Evolutionary conservation across 31 red algal species (phyloP), one percentile per base, ranked within the genome.

Genomic region (Asparagopsis taxiformis): DNA sequence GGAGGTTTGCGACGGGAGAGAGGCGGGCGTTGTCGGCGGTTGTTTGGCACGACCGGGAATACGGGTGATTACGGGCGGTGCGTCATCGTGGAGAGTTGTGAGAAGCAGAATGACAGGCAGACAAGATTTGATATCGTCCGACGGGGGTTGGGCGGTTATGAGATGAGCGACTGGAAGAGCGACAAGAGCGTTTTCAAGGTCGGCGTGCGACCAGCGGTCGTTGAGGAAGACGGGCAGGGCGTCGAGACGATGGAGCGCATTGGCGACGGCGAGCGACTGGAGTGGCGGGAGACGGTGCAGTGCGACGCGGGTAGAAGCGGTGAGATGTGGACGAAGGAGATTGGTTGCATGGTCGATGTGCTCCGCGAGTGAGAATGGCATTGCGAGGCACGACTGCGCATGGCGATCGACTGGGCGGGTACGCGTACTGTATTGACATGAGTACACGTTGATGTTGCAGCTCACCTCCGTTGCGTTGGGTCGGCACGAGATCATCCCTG

Each of bases 161-260:
- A 51, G 23, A 3, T 52, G 31, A 3, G 74, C 59, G 1, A 30
- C 11, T 37, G 74, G 30, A 39, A 31, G 51, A 28, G 7, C 10
- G 1, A 16, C 0, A 19, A 65, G 59, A 13, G 60, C 32, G 2
- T 25, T 41, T 20, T 16, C 56, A 16, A 72, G 3, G 13, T 84
- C 79, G 55, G 21, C 2, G 15, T 55, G 46, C 23, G 50, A 43
- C 79, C 79, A 84, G 17, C 79, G 79, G 30, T 71, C 66, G 30
- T 84, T 84, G 26, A 84, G 79, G 28, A 62, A 72, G 31, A 84
- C 68, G 30, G 68, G 79, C 23, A 44, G 29, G 60, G 39, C 46
- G 49, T 50, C 46, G 17, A 78, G 38, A 19, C 31, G 17, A 25
- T 53, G 74, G 55, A 66, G 59, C 25, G 55, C 59, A 56, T 63